Base-by-base conservation (phyloP, 1,139 yeast species). In the Geotrichum citri-aurantii region DNA sequence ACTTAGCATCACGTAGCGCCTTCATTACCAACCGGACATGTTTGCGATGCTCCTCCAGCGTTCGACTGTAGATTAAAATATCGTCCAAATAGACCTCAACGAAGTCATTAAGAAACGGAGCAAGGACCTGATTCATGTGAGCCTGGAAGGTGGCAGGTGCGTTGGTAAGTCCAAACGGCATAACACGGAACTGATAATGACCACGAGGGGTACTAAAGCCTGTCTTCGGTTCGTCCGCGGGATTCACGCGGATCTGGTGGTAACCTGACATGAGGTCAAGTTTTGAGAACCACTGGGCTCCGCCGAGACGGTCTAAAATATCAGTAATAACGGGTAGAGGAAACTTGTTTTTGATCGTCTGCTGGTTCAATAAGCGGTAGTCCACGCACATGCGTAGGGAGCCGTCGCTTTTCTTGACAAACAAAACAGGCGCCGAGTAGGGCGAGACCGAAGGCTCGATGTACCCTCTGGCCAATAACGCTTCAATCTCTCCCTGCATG, bases 71-170 rank as follows among this genome's bases (percentile, higher is more conserved):
- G 12, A 69, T 64, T 23, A 70, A 44, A n/a, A 72, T 64, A 57
- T 70, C 72, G 56, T 69, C 74, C n/a, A 70, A 55, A 57, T 70
- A 70, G 3, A 64, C 65, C 7, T 55, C 51, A 10, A 64, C 66
- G 56, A 62, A 66, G n/a, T 42, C 37, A 42, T 54, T 48, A 2
- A 59, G 53, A 31, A 57, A 42, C 7, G 55, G 61, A 44, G 61
- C 40, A 31, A 64, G 56, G 7, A 63, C 21, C 12, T 56, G 55
- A 48, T 65, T 62, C 64, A 65, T 64, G 59, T 46, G 2, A 40
- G 64, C 26, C 54, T 62, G 68, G 12, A 65, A 65, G 6, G 67
- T 62, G 1, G 65, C 66, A 1, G 68, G 68, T 11, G 65, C 67
- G 44, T 61, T 63, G 12, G 60, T 54, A 11, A 64, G 59, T 7